Evolutionary conservation across 495 filamentous ascomycete genomes (phyloP), one percentile per base, ranked within the genome.

Genomic region (Achaetomiella virescens): DNA sequence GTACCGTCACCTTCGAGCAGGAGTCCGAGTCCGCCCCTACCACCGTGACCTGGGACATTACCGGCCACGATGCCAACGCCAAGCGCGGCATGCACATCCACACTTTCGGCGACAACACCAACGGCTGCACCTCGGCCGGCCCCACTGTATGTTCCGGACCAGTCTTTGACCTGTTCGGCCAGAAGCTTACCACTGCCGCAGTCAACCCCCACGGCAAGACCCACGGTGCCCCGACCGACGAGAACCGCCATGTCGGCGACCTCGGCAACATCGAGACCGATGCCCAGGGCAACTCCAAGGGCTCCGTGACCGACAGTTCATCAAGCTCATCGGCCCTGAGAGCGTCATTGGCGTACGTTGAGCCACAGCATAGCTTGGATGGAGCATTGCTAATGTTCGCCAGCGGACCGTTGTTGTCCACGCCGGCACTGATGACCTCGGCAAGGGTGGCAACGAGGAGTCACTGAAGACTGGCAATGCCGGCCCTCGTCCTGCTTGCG

Each of bases 71-170:
- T 69, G 68, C 91, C 76, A 97, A 95, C 66, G 92, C 93, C 66
- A 82, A 92, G 85, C 90, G 95, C 78, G 93, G 87, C 74, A 86
- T 96, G 81, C 95, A 97, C 81, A 85, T 97, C 68, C 93, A 97
- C 79, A 87, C 93, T 76, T 98, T 96, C 68, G 93, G 95, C 73
- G 93, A 97, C 83, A 97, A 97, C 82, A 97, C 95, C 80, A 98
- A 97, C 76, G 93, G 95, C 72, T 98, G 93, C 85, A 97, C 93
- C 54, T 91, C 87, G 56, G 93, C 93, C 49, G 93, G 93, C 91
- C 93, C 64, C 93, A 98, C 76, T 97, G 90, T 93, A 82, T 67
- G 87, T 75, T 8, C 35, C 27, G 25, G 33, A 5, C 9, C 24
- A 33, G 15, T n/a, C 27, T 1, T 20, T 18, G 1, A 35, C 22